These are phyloP conservation scores for Didymella segeticola DNA, from an alignment of 2,329 filamentous ascomycete genomes.

Conservation along the genomic window DNA sequence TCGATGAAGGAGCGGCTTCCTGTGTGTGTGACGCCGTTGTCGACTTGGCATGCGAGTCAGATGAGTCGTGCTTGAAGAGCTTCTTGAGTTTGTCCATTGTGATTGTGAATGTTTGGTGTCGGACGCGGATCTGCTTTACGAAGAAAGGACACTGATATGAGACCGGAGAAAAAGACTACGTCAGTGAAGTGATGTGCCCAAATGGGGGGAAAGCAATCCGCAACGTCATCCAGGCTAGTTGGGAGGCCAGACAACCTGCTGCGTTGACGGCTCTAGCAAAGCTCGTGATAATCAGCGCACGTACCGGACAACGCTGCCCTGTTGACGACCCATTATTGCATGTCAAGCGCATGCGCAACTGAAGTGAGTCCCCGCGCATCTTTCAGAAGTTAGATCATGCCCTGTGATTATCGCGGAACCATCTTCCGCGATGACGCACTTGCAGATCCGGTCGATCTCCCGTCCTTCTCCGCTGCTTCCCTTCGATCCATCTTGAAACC, in stretches of 20 bases:
- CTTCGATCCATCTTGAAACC: neutral
- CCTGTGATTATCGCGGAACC: neutral
- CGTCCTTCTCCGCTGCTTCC: neutral
- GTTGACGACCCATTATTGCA: neutral
- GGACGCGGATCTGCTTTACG: neutral
- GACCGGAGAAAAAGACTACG: neutral
- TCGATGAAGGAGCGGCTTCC: neutral
- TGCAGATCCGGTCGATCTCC: neutral
- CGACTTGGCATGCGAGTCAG: neutral
- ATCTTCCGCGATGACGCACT: neutral
- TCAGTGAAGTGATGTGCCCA: neutral
- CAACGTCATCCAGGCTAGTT: constrained; percentile 3
- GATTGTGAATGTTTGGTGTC: neutral
- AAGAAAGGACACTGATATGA: neutral
- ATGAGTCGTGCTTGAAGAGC: constrained; percentile 9
- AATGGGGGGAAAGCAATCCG: neutral
- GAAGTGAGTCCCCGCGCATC: too few relatives aligned
- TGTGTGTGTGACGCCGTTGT: neutral
- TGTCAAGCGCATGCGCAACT: too few relatives aligned
- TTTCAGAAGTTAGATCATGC: too few relatives aligned
- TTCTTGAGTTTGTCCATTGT: constrained; percentile 15
- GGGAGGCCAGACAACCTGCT: neutral
- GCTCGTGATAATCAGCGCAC: neutral
- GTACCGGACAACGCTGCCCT: neutral
- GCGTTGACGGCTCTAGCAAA: too few relatives aligned